Conservation (phyloP, 2,329 filamentous ascomycete species). For the Helotiales sp. region DNA sequence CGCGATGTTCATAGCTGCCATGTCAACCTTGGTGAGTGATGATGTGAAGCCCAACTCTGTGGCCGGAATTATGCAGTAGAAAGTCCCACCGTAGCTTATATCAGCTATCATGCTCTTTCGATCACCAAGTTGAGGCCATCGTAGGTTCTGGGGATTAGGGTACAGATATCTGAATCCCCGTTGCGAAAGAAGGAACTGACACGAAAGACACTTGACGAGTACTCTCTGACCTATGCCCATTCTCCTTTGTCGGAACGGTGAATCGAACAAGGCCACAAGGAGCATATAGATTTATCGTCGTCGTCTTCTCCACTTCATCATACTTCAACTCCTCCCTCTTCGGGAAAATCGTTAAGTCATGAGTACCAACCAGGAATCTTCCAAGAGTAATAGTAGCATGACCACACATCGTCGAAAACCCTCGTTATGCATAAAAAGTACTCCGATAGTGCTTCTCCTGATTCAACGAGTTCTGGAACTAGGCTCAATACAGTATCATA, state of each 20-base stretch:
- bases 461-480: neutral
- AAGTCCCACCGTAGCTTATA: conserved; percentile 11
- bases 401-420: conserved; percentile 11
- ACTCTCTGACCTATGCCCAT: neutral
- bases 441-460: neutral
- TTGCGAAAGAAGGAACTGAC: conserved; percentile 6
- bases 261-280: conserved; percentile 11
- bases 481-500: neutral
- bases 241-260: conserved; percentile 4
- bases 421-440: conserved; percentile 10
- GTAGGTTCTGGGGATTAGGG: neutral
- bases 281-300: conserved; percentile 7
- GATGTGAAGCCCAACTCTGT: conserved; percentile 1
- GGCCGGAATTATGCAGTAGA: conserved; percentile 4
- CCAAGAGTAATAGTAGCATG: conserved; percentile 10
- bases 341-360: conserved; percentile 1
- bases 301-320: neutral
- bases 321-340: neutral
- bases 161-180: neutral
- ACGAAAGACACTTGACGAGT: conserved; percentile 7
- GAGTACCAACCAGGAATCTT: neutral
- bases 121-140: conserved; percentile 7
- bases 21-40: neutral
- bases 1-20: neutral
- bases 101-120: neutral